A percentile compares a stretch with the other conserved stretches of the same genome.
These are phyloP conservation scores for Biscogniauxia mediterranea DNA, from an alignment of 2,329 filamentous ascomycete species.

Conservation along the genomic window DNA sequence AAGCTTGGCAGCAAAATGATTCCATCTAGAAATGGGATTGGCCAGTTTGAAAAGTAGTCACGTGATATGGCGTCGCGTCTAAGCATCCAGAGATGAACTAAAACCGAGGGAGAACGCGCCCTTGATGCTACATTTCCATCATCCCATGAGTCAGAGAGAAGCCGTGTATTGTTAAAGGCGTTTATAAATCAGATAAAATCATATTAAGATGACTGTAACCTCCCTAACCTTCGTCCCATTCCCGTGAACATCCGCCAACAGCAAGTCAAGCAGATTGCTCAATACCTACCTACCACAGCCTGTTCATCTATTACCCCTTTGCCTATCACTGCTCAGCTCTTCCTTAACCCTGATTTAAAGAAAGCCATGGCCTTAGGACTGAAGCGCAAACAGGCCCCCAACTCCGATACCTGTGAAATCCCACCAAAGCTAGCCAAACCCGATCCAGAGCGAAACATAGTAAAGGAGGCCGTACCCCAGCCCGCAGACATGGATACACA, in stretches of 20 bases:
- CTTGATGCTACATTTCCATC: constrained; percentile 6
- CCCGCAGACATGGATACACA: constrained; percentile 37
- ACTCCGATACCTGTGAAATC: constrained; percentile 1
- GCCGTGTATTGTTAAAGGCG: too few relatives aligned
- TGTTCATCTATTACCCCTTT: not conserved
- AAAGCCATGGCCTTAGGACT: constrained; percentile 22
- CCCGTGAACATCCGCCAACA: not conserved
- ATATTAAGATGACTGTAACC: too few relatives aligned
- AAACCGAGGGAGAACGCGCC: constrained; percentile 7
- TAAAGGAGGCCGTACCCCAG: constrained; percentile 3
- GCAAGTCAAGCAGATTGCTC: not conserved
- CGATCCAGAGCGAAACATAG: not conserved
- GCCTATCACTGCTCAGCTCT: too few relatives aligned
- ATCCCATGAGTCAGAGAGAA: not conserved
- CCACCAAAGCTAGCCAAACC: constrained; percentile 14
- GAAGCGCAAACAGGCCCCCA: constrained; percentile 28
- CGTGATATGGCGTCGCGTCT: constrained; percentile 23
- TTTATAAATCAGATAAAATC: too few relatives aligned
- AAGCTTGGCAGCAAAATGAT: not conserved
- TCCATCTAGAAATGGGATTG: constrained; percentile 7
- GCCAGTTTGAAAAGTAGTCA: constrained; percentile 19
- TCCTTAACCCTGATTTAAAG: not conserved
- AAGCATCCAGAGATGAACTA: constrained; percentile 1
- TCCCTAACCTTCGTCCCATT: not conserved
- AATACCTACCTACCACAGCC: too few relatives aligned